A percentile compares a stretch with the other conserved stretches of the same genome.
Evolutionary conservation across 2,329 filamentous ascomycete genomes (phyloP).

Genomic region (Sporothrix protearum): DNA sequence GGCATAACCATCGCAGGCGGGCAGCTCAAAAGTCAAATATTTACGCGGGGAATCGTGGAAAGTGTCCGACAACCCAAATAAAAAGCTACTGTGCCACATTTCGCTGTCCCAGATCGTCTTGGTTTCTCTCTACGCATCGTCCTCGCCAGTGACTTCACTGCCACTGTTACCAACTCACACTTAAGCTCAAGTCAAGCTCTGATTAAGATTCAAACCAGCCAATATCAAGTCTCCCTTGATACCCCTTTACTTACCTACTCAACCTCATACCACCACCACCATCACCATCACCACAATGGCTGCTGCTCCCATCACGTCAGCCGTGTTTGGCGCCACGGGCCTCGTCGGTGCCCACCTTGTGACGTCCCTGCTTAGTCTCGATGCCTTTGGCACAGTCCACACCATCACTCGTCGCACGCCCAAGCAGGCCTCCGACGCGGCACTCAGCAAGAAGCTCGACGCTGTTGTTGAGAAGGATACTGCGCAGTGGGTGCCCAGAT

Average conservation of each 20-base stretch:
- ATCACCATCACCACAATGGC: slow-evolving; percentile 8
- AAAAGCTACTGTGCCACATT: background rate
- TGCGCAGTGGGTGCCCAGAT: slow-evolving; percentile 61
- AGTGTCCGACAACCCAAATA: slow-evolving; percentile 2
- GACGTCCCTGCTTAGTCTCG: slow-evolving; percentile 54
- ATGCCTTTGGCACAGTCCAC: slow-evolving; percentile 51
- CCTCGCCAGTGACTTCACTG: background rate
- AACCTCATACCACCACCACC: background rate
- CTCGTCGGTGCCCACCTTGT: slow-evolving; percentile 73
- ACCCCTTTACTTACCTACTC: background rate
- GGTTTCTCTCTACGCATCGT: background rate
- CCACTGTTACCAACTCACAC: background rate
- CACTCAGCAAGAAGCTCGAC: slow-evolving; percentile 61
- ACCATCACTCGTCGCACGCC: slow-evolving; percentile 67
- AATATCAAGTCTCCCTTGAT: background rate
- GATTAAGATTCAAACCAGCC: background rate
- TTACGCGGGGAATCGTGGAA: background rate
- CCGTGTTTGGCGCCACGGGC: slow-evolving; percentile 63
- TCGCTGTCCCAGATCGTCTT: too few relatives aligned
- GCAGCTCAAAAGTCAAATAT: background rate
- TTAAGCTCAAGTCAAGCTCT: background rate
- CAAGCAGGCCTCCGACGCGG: slow-evolving; percentile 47
- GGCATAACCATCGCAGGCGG: background rate
- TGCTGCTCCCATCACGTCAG: slow-evolving; percentile 27
- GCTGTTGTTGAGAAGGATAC: slow-evolving; percentile 66